Percentiles rank a stretch among this genome's conserved stretches.
Conservation (phyloP, 352 stramenopile genomes). For the Globisporangium lucens region DNA sequence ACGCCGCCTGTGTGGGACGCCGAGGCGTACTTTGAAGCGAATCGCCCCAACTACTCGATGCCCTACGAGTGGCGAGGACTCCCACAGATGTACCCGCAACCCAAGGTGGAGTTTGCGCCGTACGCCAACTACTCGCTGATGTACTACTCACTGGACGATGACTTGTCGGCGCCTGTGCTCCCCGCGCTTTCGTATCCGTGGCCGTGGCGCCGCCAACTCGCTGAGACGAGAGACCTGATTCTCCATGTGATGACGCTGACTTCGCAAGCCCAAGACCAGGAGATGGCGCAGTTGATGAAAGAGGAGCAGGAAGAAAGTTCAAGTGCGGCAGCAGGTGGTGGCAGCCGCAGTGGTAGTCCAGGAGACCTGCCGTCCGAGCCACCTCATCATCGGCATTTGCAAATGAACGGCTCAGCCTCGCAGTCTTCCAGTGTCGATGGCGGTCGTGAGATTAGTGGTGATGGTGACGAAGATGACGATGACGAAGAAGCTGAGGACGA, state of each 20-base stretch:
- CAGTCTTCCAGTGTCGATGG: constrained; percentile 6
- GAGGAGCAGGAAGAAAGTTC: not conserved
- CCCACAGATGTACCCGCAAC: constrained; percentile 16
- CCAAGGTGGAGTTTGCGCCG: constrained; percentile 28
- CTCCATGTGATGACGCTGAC: constrained; percentile 27
- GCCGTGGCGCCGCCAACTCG: constrained; percentile 34
- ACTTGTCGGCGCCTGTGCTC: constrained; percentile 29
- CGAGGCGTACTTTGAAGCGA: constrained; percentile 16
- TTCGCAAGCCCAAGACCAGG: not conserved
- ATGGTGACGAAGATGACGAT: constrained; percentile 3
- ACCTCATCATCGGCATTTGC: not conserved
- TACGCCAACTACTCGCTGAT: constrained; percentile 40
- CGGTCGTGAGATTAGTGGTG: not conserved
- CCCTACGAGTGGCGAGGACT: constrained; percentile 26
- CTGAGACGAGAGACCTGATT: constrained; percentile 22
- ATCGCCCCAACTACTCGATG: constrained; percentile 28
- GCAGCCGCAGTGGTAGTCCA: not conserved
- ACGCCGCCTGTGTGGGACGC: constrained; percentile 23
- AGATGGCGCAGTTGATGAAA: constrained; percentile 4
- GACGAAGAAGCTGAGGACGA: constrained; percentile 12
- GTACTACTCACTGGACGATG: constrained; percentile 43
- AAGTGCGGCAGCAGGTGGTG: not conserved
- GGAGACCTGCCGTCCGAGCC: not conserved
- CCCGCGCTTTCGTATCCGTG: constrained; percentile 48
- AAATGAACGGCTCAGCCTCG: not conserved